Evolutionary conservation across 768 basidiomycete species (phyloP).

Genomic region (Coprinopsis sp.): DNA sequence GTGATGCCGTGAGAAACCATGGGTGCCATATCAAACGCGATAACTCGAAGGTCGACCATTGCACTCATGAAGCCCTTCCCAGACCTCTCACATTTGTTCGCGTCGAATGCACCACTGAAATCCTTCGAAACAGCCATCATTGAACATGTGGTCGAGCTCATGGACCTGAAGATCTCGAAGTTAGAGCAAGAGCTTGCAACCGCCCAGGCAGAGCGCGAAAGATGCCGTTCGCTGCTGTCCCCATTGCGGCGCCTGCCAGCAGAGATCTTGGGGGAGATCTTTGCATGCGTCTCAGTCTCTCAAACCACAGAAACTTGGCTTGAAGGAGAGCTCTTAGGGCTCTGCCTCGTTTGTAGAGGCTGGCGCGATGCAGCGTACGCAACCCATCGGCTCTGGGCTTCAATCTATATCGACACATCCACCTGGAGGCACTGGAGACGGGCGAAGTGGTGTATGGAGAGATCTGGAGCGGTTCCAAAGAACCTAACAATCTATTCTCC

Average conservation of each 20-base stretch:
- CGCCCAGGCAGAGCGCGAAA: not conserved
- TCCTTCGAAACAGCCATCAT: not conserved
- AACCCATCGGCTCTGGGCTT: not conserved
- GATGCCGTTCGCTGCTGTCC: not conserved
- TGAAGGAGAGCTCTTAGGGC: conserved; percentile 56
- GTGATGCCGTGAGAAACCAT: no score
- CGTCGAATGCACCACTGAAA: not conserved
- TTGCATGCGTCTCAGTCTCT: not conserved
- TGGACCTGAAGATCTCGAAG: not conserved
- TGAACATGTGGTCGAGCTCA: not conserved
- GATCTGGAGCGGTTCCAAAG: not conserved
- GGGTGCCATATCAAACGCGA: no score
- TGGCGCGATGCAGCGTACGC: not conserved
- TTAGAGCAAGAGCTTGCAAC: not conserved
- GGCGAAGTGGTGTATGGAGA: not conserved
- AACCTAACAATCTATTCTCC: not conserved
- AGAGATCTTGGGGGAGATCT: conserved; percentile 1
- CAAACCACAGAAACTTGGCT: not conserved
- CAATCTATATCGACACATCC: not conserved
- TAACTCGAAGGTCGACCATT: no score
- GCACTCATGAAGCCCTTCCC: no score
- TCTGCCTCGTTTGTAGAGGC: not conserved
- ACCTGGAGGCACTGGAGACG: not conserved
- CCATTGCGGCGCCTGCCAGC: not conserved
- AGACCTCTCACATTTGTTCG: not conserved